These are phyloP conservation scores for Peronospora farinosa DNA, from an alignment of 352 stramenopile species.

Conservation along the genomic window DNA sequence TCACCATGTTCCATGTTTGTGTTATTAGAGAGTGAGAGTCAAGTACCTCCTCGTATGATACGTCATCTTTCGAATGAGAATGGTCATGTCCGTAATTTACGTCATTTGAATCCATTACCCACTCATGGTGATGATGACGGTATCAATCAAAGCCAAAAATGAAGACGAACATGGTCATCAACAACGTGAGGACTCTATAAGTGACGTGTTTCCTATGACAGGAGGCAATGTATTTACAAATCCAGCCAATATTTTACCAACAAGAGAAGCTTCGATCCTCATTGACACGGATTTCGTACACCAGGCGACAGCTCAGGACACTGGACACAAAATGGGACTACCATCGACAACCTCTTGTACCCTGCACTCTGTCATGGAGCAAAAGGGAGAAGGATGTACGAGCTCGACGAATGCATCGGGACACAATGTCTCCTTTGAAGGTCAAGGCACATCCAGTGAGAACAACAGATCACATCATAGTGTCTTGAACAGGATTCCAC, in stretches of 20 bases:
- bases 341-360: slow-evolving; percentile 16
- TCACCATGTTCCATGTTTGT: not conserved
- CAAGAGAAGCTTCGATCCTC: slow-evolving; percentile 67
- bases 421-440: slow-evolving; percentile 22
- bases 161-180: not conserved
- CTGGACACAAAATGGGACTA: slow-evolving; percentile 15
- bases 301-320: slow-evolving; percentile 22
- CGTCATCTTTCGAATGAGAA: not conserved
- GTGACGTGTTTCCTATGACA: slow-evolving; percentile 63
- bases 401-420: slow-evolving; percentile 18
- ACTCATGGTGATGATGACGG: slow-evolving; percentile 17
- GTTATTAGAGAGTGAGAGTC: not conserved
- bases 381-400: slow-evolving; percentile 18
- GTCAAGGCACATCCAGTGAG: slow-evolving; percentile 30
- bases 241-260: slow-evolving; percentile 68
- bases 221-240: slow-evolving; percentile 56
- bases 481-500: slow-evolving; percentile 25
- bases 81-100: slow-evolving; percentile 8
- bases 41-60: not conserved
- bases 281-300: slow-evolving; percentile 63
- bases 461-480: slow-evolving; percentile 23
- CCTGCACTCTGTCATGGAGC: slow-evolving; percentile 30
- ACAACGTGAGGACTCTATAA: slow-evolving; percentile 42
- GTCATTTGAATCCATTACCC: slow-evolving; percentile 18
- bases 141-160: slow-evolving; percentile 9